phyloP scores from a whole-genome alignment of 106 monocot genomes.

The Amphibolis antarctica region DNA sequence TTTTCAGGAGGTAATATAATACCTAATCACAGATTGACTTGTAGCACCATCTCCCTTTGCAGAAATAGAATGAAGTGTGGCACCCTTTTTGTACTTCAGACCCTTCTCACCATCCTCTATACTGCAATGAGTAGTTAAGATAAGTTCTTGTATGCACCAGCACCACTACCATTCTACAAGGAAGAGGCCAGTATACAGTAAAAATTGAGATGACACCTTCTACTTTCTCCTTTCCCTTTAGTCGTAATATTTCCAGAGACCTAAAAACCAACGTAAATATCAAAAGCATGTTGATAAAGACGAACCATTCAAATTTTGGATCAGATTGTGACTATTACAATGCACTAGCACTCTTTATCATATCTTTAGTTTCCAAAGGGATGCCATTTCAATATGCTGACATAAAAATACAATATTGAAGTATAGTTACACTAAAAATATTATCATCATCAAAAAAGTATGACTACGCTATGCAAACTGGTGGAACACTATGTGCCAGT shows the following conservation, averaged over 20 bases:
- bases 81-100: constrained; percentile 12
- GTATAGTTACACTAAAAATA: too few relatives aligned
- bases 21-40: constrained; percentile 24
- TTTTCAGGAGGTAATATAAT: background rate
- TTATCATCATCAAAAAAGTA: too few relatives aligned
- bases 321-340: too few relatives aligned
- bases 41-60: constrained; percentile 13
- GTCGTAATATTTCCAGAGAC: constrained; percentile 26
- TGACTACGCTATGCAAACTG: too few relatives aligned
- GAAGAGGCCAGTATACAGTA: background rate
- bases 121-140: background rate
- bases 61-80: constrained; percentile 6
- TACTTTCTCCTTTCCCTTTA: constrained; percentile 19
- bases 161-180: too few relatives aligned
- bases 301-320: background rate
- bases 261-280: constrained; percentile 25
- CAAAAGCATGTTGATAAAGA: too few relatives aligned
- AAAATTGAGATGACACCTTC: constrained; percentile 24
- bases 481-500: too few relatives aligned
- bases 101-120: constrained; percentile 12
- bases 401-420: too few relatives aligned
- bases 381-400: too few relatives aligned
- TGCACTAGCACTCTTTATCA: too few relatives aligned
- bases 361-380: too few relatives aligned
- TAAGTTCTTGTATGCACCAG: background rate